phyloP scores from a whole-genome alignment of 2,329 filamentous ascomycete species.

The Pestalotiopsis sp. region DNA sequence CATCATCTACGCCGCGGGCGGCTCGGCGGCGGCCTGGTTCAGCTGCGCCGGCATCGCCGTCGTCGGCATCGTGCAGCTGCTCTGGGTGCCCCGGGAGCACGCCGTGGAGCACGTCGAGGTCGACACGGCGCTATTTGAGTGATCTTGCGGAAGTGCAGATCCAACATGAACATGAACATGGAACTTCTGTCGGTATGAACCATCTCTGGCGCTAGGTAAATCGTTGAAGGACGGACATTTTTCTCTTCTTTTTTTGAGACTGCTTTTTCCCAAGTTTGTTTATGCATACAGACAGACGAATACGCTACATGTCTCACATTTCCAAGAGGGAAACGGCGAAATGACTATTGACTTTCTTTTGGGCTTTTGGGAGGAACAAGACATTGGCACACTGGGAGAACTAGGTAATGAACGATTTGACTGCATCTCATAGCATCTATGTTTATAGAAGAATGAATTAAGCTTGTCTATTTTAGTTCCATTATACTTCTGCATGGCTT shows the following conservation, averaged over 20 bases:
- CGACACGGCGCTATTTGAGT: conserved; percentile 9
- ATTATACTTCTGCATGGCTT: no score
- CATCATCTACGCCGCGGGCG: conserved; percentile 66
- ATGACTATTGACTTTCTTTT: not conserved
- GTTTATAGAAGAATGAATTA: not conserved
- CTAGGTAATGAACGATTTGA: not conserved
- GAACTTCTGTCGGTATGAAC: not conserved
- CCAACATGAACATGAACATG: not conserved
- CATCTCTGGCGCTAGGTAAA: not conserved
- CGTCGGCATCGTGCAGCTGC: conserved; percentile 31
- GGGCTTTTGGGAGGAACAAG: not conserved
- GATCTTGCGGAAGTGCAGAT: not conserved
- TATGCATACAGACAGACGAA: no score
- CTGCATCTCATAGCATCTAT: not conserved
- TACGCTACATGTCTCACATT: no score
- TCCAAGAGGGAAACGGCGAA: not conserved
- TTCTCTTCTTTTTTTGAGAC: not conserved
- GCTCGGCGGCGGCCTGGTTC: conserved; percentile 44
- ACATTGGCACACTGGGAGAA: not conserved
- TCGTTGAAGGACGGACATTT: not conserved
- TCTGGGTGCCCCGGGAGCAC: conserved; percentile 33
- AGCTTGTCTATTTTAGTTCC: no score
- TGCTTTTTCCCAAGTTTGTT: no score
- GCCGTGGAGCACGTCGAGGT: conserved; percentile 19
- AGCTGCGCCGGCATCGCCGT: conserved; percentile 36